Conservation (phyloP, 768 basidiomycete genomes). For the Rhodotorula graminis region DNA sequence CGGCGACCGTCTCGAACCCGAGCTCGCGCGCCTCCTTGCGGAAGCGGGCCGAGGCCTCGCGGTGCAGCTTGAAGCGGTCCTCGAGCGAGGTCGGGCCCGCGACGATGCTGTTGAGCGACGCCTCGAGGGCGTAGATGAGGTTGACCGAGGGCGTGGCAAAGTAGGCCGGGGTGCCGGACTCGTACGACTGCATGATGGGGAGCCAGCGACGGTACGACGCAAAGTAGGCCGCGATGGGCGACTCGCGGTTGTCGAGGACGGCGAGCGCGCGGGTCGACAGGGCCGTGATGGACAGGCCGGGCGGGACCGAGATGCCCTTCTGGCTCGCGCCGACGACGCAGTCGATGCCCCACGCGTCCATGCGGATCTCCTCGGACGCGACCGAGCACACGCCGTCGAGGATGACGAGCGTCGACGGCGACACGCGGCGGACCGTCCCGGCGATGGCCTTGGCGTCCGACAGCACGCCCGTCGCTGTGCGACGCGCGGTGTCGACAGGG, state of each 20-base stretch:
- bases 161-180: constrained; percentile 70
- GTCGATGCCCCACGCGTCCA: constrained; percentile 91
- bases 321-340: constrained; percentile 74
- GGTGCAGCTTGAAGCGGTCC: constrained; percentile 73
- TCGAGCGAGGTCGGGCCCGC: constrained; percentile 60
- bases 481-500: background rate
- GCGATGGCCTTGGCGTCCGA: constrained; percentile 75
- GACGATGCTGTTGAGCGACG: constrained; percentile 71
- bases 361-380: constrained; percentile 87
- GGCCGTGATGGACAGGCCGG: constrained; percentile 80
- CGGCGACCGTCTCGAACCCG: constrained; percentile 57
- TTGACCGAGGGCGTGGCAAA: constrained; percentile 67
- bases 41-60: constrained; percentile 61
- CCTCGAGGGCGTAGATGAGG: constrained; percentile 82
- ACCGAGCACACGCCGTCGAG: constrained; percentile 96
- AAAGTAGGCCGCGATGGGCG: constrained; percentile 72
- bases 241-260: constrained; percentile 60
- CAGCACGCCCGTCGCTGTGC: constrained; percentile 64
- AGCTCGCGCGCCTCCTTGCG: constrained; percentile 62
- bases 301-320: constrained; percentile 88
- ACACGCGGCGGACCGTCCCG: constrained; percentile 64
- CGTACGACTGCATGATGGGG: constrained; percentile 80
- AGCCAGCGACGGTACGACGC: constrained; percentile 49
- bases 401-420: constrained; percentile 77
- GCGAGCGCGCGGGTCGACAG: constrained; percentile 73